These are phyloP conservation scores for Euphorbia celastroides DNA, from an alignment of 441 rosid genomes.

Conservation along the genomic window DNA sequence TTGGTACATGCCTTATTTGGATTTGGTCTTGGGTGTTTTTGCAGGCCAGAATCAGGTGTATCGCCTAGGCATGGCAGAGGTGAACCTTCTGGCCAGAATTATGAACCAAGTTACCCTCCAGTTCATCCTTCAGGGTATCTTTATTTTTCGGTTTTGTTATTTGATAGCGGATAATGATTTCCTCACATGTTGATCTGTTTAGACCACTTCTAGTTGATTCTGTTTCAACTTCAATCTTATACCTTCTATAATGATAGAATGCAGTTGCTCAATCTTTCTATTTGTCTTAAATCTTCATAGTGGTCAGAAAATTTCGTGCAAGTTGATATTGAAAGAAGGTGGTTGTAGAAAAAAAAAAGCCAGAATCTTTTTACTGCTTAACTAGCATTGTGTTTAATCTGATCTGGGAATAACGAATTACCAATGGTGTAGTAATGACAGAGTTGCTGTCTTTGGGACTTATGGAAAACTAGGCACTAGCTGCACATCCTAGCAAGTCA, in stretches of 20 bases:
- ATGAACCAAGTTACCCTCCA: conserved; percentile 41
- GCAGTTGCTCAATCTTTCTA: background rate
- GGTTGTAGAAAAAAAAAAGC: background rate
- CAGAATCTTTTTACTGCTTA: background rate
- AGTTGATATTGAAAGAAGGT: background rate
- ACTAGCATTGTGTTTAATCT: background rate
- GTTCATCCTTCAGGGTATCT: conserved; percentile 57
- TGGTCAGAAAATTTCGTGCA: background rate
- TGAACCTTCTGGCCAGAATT: conserved; percentile 21
- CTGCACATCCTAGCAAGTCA: background rate
- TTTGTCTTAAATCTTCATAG: background rate
- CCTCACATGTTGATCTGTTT: background rate
- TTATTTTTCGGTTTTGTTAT: background rate
- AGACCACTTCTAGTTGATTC: background rate
- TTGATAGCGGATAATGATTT: background rate
- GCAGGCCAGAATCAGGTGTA: conserved; percentile 42
- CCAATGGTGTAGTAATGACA: background rate
- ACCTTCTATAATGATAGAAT: background rate
- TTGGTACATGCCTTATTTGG: conserved; percentile 1
- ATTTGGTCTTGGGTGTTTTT: conserved; percentile 15
- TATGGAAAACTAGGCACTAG: background rate
- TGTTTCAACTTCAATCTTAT: background rate
- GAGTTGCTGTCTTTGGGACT: background rate
- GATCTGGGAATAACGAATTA: background rate
- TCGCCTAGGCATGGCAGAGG: conserved; percentile 22